Conservation (phyloP, 768 basidiomycete genomes). For the Sarcodon sp. region DNA sequence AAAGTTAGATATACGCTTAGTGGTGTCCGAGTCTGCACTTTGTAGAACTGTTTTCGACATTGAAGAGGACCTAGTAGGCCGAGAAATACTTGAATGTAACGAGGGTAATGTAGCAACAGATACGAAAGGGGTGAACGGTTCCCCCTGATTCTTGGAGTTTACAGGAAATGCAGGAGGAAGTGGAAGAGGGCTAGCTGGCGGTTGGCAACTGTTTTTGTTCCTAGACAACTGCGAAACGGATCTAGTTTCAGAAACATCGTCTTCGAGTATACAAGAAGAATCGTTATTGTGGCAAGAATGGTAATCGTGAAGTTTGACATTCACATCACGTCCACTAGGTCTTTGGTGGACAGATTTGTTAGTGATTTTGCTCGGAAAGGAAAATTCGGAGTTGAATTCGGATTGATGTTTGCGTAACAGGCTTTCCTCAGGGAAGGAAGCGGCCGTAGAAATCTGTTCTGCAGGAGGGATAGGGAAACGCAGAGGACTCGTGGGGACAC, state of each 20-base stretch:
- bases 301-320: neutral
- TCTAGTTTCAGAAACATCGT: neutral
- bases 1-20: neutral
- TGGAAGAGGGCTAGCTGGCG: neutral
- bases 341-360: neutral
- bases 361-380: neutral
- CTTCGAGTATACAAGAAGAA: neutral
- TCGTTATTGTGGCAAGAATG: neutral
- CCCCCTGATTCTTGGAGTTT: neutral
- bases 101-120: no score
- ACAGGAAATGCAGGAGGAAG: neutral
- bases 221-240: neutral
- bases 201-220: neutral
- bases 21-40: neutral
- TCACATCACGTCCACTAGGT: neutral
- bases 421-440: neutral
- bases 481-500: neutral
- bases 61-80: neutral
- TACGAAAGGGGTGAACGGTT: neutral
- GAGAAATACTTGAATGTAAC: neutral
- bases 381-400: neutral
- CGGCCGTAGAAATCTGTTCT: neutral
- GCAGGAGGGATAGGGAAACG: neutral
- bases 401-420: neutral
- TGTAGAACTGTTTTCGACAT: neutral